A percentile compares a stretch with the other conserved stretches of the same genome.
phyloP scores from a whole-genome alignment of 257 asterid species.

The Knoxia roxburghii region DNA sequence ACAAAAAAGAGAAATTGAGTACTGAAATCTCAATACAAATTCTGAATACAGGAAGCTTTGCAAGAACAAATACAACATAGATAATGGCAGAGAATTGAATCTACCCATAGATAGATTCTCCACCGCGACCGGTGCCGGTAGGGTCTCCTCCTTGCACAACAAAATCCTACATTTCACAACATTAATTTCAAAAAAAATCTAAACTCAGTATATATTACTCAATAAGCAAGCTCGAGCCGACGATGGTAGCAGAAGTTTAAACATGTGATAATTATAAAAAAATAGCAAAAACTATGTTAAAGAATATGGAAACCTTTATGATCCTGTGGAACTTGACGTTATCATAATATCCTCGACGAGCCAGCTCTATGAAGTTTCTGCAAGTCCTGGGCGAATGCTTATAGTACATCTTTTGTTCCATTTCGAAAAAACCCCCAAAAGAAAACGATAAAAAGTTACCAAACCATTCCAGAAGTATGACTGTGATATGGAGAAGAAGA shows the following conservation, averaged over 20 bases:
- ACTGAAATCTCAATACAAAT: neutral
- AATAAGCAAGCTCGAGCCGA: neutral
- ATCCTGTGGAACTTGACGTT: slow-evolving; percentile 89
- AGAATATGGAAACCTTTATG: slow-evolving; percentile 48
- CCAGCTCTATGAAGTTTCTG: slow-evolving; percentile 83
- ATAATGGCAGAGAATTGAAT: neutral
- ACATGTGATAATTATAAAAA: neutral
- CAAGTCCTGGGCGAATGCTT: slow-evolving; percentile 93
- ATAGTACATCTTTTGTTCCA: slow-evolving; percentile 59
- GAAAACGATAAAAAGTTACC: neutral
- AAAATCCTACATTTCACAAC: slow-evolving; percentile 50
- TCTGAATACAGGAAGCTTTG: neutral
- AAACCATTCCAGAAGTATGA: neutral
- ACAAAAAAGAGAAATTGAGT: neutral
- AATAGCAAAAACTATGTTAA: neutral
- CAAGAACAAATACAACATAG: no score
- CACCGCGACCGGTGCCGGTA: slow-evolving; percentile 95
- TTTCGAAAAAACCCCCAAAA: neutral
- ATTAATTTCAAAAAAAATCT: neutral
- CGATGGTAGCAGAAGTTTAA: neutral
- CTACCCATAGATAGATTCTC: slow-evolving; percentile 93
- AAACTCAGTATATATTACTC: neutral
- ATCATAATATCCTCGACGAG: slow-evolving; percentile 88
- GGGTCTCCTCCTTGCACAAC: slow-evolving; percentile 98
- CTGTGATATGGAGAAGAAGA: neutral